Base-by-base conservation (phyloP, 1,284 basidiomycete species). In the Naganishia sp. region DNA sequence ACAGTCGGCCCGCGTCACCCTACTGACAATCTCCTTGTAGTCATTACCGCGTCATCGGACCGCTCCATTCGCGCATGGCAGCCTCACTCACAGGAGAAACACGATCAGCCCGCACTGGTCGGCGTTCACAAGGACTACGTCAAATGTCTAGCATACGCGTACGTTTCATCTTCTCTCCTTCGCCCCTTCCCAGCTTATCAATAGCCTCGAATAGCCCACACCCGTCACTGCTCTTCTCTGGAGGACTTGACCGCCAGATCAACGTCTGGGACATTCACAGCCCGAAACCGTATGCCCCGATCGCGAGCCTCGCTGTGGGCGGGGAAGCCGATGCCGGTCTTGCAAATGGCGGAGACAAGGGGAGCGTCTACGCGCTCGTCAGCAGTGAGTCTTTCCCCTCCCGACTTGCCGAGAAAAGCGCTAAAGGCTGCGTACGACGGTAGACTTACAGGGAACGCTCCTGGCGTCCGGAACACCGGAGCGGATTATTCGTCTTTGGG, bases 41-140 rank as follows among this genome's bases (percentile, higher is more conserved):
- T 97, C 58, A 85, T 97, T 51, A 94, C 95, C 52, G 95, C 91
- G 0, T 98, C 95, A 0, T 96, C 94, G 2, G 95, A 99, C 77
- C 92, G 94, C 10, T 93, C 93, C 17, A 84, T 99, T 71, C 92
- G 94, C 75, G 87, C 92, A 0, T 99, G 96, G 95, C 89, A 85
- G 63, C 94, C 95, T 0, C 93, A 98, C 75, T 82, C 86, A 73
- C 81, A 73, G 77, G 72, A 62, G 73, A 68, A 51, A 87, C 87
- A 68, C 63, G 21, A 87, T 90, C 81, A 1, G 0, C 82, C 85
- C 0, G 82, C 84, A 0, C 84, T 87, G 3, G 83, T 99, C 49
- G 95, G 95, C n/a, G 85, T 85, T 1, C 96, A 99, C 75, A 81
- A 82, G 11, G 95, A 99, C 82, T 99, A 96, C 75, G 94, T 94